Percentiles rank a stretch among this genome's conserved stretches.
Evolutionary conservation across 2,329 filamentous ascomycete species (phyloP).

Genomic region (Hymenoscyphus fructigenus): DNA sequence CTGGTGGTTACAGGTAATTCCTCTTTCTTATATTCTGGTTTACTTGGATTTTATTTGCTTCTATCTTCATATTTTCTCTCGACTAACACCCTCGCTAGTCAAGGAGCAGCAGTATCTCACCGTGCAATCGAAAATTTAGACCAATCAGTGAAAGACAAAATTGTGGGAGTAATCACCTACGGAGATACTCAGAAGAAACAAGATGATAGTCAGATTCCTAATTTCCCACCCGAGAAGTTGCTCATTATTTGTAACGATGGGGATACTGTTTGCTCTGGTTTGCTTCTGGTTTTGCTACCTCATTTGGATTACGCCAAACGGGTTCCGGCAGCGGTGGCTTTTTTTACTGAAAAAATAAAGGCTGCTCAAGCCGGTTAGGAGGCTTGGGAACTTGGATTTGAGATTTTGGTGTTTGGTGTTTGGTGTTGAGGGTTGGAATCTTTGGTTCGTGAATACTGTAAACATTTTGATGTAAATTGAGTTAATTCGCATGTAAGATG

Average conservation of each 20-base stretch:
- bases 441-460: background rate
- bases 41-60: background rate
- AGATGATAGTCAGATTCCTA: conserved; percentile 37
- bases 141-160: conserved; percentile 26
- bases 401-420: background rate
- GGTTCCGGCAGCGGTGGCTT: conserved; percentile 38
- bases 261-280: conserved; percentile 49
- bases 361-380: background rate
- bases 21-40: background rate
- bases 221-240: conserved; percentile 32
- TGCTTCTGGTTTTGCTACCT: conserved; percentile 39
- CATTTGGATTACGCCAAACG: conserved; percentile 40
- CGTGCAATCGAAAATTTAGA: conserved; percentile 38
- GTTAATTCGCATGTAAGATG: too few relatives aligned
- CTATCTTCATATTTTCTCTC: too few relatives aligned
- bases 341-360: conserved; percentile 23
- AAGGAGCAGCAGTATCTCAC: conserved; percentile 44
- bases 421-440: background rate
- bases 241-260: conserved; percentile 48
- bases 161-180: conserved; percentile 41
- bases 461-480: background rate
- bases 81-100: conserved; percentile 25
- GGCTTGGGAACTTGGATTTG: background rate
- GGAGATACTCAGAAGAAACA: conserved; percentile 42
- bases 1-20: conserved; percentile 36